Conservation (phyloP, 2,329 filamentous ascomycete genomes). For the Aspergillus sergii region DNA sequence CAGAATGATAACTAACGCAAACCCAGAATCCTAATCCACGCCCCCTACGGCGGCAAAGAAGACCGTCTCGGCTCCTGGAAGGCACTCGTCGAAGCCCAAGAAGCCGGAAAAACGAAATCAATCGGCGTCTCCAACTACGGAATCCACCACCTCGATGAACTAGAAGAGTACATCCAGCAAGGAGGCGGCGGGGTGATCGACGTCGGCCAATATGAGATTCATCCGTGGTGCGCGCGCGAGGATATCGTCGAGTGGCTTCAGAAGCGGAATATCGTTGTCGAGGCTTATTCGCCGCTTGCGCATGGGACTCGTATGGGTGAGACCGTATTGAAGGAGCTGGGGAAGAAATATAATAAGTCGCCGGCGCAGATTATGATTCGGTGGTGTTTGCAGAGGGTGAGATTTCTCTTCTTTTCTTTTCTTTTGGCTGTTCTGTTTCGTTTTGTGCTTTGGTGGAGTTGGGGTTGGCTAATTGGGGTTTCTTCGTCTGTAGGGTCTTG, state of each 20-base stretch:
- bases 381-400: constrained; percentile 78
- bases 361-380: constrained; percentile 75
- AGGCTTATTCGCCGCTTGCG: constrained; percentile 80
- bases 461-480: neutral
- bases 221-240: constrained; percentile 76
- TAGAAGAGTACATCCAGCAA: constrained; percentile 56
- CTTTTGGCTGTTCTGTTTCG: neutral
- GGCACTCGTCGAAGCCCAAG: constrained; percentile 74
- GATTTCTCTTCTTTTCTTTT: constrained; percentile 32
- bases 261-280: constrained; percentile 67
- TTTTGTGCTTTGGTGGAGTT: constrained; percentile 9
- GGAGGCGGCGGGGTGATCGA: constrained; percentile 65
- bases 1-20: neutral
- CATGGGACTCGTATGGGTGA: constrained; percentile 71
- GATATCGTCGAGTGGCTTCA: constrained; percentile 69
- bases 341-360: constrained; percentile 69
- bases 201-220: constrained; percentile 80
- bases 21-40: constrained; percentile 68
- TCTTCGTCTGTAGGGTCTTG: constrained; percentile 52
- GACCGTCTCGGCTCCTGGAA: constrained; percentile 73
- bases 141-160: constrained; percentile 71
- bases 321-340: constrained; percentile 61
- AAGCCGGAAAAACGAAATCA: constrained; percentile 69
- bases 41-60: constrained; percentile 72
- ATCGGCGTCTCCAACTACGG: constrained; percentile 81